Percentiles rank a stretch among this genome's conserved stretches.
Evolutionary conservation across 805 yeast species (phyloP).

Genomic region (Hanseniaspora lachancei): DNA sequence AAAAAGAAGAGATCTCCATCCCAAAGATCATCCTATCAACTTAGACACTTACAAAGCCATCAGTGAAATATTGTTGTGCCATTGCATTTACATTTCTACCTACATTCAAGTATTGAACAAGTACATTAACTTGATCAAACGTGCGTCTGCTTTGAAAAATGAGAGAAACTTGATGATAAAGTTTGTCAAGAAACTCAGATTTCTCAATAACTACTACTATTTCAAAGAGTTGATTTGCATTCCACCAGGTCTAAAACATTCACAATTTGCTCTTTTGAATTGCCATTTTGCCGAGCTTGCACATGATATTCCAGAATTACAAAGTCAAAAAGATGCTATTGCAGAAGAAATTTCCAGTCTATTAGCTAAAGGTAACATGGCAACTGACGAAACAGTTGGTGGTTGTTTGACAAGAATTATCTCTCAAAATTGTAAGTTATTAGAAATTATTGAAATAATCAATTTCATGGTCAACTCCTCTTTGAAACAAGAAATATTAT

Average conservation of each 20-base stretch:
- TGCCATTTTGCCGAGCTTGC: background rate
- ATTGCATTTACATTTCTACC: constrained; percentile 21
- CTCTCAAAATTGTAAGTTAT: constrained; percentile 18
- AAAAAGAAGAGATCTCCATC: background rate
- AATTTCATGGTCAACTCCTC: constrained; percentile 25
- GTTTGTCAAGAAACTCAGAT: constrained; percentile 27
- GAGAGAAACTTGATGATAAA: constrained; percentile 27
- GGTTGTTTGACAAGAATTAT: constrained; percentile 1
- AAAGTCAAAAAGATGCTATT: constrained; percentile 7
- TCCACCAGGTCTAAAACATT: constrained; percentile 12
- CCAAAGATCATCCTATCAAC: background rate
- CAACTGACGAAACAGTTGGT: background rate
- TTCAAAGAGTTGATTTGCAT: constrained; percentile 6
- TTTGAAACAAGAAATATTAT: constrained; percentile 25
- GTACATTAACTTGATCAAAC: constrained; percentile 24
- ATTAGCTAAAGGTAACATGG: constrained; percentile 9
- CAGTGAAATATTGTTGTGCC: constrained; percentile 2
- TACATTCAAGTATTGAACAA: constrained; percentile 25
- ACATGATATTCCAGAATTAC: background rate
- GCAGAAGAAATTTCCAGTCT: constrained; percentile 16
- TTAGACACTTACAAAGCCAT: background rate
- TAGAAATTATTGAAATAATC: constrained; percentile 24
- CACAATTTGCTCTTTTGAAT: constrained; percentile 10
- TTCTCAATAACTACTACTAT: constrained; percentile 21
- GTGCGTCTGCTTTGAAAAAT: constrained; percentile 23